Base-by-base conservation (phyloP, 495 filamentous ascomycete species). In the Tuber borchii region DNA sequence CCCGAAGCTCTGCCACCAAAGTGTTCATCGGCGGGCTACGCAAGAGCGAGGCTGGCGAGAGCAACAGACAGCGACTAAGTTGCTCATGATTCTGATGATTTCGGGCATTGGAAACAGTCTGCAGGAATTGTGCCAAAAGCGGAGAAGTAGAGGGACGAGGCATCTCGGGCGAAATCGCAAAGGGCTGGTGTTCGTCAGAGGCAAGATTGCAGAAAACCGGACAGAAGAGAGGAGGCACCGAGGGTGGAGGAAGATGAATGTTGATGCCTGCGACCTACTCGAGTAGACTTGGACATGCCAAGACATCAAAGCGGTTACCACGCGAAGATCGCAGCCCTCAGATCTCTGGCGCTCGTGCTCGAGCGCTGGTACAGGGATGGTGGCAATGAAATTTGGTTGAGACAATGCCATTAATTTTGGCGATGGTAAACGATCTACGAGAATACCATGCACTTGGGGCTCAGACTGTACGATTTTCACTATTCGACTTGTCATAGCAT, bases 1-100 rank as follows among this genome's bases (percentile, higher is more conserved):
- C 71, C 7, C n/a, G 17, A 70, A 81, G 78, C n/a, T 81, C 79
- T 16, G 44, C 44, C 40, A 79, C 72, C 9, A 81, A 70, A 20
- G 72, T 70, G 22, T 34, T 17, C 79, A 81, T 81, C n/a, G 77
- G 79, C 17, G 74, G 71, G 45, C 75, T 81, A 40, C 78, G 75
- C 17, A 72, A 19, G 26, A 81, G 22, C 22, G 76, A 77, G 20
- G 48, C 39, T 39, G 79, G 79, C 17, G 80, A 71, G 12, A 79
- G 74, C 43, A 71, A 51, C 56, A 81, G 79, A 4, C 75, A 74
- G 70, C 65, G 77, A 8, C 73, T 44, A 16, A 81, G 34, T 2
- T 79, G 69, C 16, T 78, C 78, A 44, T 68, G 74, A 42, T 80
- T 73, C 1, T 73, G 73, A n/a, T 72, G 39, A 8, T 65, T 73